Conservation (phyloP, 2,329 filamentous ascomycete species). For the Stemphylium vesicarium region DNA sequence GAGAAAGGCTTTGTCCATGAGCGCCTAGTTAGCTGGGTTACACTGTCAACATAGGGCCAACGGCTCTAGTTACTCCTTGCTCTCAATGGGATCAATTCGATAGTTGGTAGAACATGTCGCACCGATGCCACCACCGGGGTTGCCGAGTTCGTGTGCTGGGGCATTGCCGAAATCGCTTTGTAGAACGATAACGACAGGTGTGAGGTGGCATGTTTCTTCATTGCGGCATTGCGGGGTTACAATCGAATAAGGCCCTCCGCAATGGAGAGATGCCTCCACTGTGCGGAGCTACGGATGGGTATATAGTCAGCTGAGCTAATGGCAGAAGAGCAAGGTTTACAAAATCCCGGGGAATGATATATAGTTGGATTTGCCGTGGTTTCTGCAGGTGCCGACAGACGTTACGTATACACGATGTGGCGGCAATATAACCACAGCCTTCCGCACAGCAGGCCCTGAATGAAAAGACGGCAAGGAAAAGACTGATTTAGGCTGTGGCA, state of each 20-base stretch:
- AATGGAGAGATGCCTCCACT: not conserved
- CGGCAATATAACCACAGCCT: not conserved
- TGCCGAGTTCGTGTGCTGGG: too few species aligned
- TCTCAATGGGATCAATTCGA: too few species aligned
- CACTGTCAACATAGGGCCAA: too few species aligned
- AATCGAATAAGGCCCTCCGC: not conserved
- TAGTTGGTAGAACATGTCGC: too few species aligned
- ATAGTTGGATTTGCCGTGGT: not conserved
- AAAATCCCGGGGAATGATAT: not conserved
- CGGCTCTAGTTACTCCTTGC: too few species aligned
- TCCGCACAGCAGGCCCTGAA: not conserved
- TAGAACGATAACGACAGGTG: too few species aligned
- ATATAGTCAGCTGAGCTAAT: not conserved
- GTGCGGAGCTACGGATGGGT: not conserved
- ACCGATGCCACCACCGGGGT: too few species aligned
- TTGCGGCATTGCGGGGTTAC: not conserved
- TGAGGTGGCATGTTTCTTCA: too few species aligned
- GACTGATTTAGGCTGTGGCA: slow-evolving; percentile 1
- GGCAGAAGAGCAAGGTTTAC: not conserved
- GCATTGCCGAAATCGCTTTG: too few species aligned
- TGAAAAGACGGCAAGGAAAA: not conserved
- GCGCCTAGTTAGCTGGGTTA: too few species aligned
- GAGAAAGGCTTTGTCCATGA: too few species aligned
- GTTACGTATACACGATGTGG: not conserved
- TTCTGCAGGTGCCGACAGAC: not conserved